Evolutionary conservation across 2,329 filamentous ascomycete genomes (phyloP).

Genomic region (Trichoderma breve): DNA sequence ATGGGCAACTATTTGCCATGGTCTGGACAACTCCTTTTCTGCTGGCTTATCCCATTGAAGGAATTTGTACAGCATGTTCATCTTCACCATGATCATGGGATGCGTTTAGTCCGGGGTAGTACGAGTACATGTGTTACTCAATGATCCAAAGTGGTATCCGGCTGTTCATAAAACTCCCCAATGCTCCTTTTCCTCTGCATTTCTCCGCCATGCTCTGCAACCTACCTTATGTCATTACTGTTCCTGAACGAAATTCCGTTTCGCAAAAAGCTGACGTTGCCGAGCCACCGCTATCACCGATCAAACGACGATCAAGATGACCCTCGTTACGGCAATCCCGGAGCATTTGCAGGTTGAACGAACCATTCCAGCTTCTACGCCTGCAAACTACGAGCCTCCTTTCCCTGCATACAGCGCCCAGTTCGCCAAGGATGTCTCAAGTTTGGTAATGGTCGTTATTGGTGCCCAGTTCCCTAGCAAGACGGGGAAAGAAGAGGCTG

Average conservation of each 20-base stretch:
- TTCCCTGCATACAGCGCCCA: conserved; percentile 22
- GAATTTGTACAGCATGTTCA: background rate
- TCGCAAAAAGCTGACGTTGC: background rate
- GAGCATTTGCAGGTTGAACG: conserved; percentile 22
- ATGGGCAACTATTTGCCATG: background rate
- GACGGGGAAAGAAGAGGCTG: background rate
- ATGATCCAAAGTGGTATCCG: background rate
- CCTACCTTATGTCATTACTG: background rate
- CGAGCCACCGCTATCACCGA: background rate
- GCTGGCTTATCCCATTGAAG: background rate
- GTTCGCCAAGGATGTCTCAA: conserved; percentile 22
- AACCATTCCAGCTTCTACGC: conserved; percentile 16
- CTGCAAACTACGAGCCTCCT: conserved; percentile 20
- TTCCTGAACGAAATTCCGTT: background rate
- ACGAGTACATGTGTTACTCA: background rate
- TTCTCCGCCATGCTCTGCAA: background rate
- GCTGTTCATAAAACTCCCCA: background rate
- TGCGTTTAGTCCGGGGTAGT: background rate
- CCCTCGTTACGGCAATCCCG: conserved; percentile 18
- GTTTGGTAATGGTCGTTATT: conserved; percentile 23
- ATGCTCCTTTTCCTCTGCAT: background rate
- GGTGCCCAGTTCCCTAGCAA: conserved; percentile 20
- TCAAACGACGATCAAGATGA: background rate
- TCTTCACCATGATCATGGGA: background rate
- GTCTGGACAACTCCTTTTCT: background rate